Evolutionary conservation across 1,139 yeast species (phyloP).

Genomic region (Hemisphaericaspora lyxosophila): DNA sequence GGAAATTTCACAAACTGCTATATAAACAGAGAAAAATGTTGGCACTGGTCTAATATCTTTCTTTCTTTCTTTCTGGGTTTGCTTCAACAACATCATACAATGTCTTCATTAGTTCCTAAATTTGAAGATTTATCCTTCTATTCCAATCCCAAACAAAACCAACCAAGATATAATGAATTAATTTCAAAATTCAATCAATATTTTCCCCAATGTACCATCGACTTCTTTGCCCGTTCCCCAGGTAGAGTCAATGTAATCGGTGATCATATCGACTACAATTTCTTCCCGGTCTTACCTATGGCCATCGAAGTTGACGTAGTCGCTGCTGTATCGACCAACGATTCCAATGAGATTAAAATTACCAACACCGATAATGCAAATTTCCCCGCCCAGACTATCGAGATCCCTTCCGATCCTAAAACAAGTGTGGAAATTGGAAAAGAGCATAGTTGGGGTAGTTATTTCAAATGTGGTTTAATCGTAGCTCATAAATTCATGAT

Average conservation of each 20-base stretch:
- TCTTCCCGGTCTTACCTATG: conserved; percentile 73
- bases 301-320: conserved; percentile 68
- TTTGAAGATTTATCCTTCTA: conserved; percentile 38
- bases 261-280: conserved; percentile 72
- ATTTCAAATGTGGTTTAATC: conserved; percentile 64
- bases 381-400: conserved; percentile 35
- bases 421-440: conserved; percentile 48
- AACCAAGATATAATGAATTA: conserved; percentile 27
- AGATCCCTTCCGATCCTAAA: conserved; percentile 35
- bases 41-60: background rate
- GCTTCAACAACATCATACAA: background rate
- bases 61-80: too few species aligned
- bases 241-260: conserved; percentile 77
- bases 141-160: conserved; percentile 24
- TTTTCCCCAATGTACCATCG: conserved; percentile 29
- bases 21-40: too few species aligned
- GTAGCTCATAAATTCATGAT: conserved; percentile 57
- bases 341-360: conserved; percentile 33
- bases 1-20: background rate
- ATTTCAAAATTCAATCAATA: conserved; percentile 18
- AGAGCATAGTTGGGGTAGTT: conserved; percentile 59
- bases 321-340: conserved; percentile 42
- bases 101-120: conserved; percentile 25
- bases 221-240: conserved; percentile 61
- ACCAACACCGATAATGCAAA: conserved; percentile 35